These are phyloP conservation scores for Flaveria sonorensis DNA, from an alignment of 129 eudicot species.

Conservation along the genomic window DNA sequence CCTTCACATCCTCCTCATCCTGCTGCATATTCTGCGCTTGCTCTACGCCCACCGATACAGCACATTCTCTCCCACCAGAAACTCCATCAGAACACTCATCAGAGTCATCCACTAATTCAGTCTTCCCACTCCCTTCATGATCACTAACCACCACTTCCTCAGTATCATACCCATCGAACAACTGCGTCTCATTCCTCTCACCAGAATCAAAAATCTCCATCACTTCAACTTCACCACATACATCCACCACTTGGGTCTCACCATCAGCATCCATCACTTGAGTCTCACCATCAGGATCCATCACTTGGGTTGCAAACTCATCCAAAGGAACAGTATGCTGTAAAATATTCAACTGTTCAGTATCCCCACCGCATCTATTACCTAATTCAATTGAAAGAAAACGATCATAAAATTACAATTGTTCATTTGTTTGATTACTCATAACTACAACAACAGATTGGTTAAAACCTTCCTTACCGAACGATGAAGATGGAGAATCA, in stretches of 20 bases:
- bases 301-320: slow-evolving; percentile 48
- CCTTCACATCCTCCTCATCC: slow-evolving; percentile 31
- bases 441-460: neutral
- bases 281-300: slow-evolving; percentile 49
- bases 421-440: neutral
- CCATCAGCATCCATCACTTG: slow-evolving; percentile 37
- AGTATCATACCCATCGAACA: slow-evolving; percentile 49
- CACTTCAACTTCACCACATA: slow-evolving; percentile 54
- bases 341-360: slow-evolving; percentile 23
- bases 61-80: slow-evolving; percentile 25
- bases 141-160: slow-evolving; percentile 50
- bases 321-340: slow-evolving; percentile 39
- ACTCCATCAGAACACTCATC: slow-evolving; percentile 45
- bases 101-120: slow-evolving; percentile 47
- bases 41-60: neutral
- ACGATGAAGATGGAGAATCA: slow-evolving; percentile 36
- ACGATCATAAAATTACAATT: neutral
- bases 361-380: slow-evolving; percentile 25
- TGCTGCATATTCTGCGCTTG: neutral
- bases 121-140: slow-evolving; percentile 42
- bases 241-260: slow-evolving; percentile 38
- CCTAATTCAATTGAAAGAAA: slow-evolving; percentile 33
- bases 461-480: slow-evolving; percentile 34
- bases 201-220: slow-evolving; percentile 39
- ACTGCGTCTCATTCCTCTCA: slow-evolving; percentile 42